These are phyloP conservation scores for Inga leiocalycina DNA, from an alignment of 306 rosid genomes.

Conservation along the genomic window DNA sequence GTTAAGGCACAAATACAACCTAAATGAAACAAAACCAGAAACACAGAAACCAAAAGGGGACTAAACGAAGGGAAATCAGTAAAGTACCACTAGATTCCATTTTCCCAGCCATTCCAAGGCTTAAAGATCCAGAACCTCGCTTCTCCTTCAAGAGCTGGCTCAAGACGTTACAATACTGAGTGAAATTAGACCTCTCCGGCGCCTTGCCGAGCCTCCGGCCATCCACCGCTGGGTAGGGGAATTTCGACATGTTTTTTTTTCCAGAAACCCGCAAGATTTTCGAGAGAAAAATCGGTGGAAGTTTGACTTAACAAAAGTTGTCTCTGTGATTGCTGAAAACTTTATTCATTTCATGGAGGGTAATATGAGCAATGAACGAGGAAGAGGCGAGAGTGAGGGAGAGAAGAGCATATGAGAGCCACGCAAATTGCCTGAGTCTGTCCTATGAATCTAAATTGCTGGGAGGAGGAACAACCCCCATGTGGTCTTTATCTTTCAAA, in stretches of 20 bases:
- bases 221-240: slow-evolving; percentile 30
- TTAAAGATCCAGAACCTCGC: slow-evolving; percentile 45
- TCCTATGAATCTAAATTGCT: slow-evolving; percentile 40
- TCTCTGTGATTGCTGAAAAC: neutral
- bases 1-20: neutral
- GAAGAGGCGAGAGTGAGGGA: neutral
- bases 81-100: slow-evolving; percentile 50
- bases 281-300: neutral
- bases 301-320: neutral
- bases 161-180: slow-evolving; percentile 72
- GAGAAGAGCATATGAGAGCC: slow-evolving; percentile 29
- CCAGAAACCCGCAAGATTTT: neutral
- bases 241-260: slow-evolving; percentile 25
- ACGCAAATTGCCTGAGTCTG: slow-evolving; percentile 25
- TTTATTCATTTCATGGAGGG: neutral
- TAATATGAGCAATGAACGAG: neutral
- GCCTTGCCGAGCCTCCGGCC: slow-evolving; percentile 45
- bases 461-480: slow-evolving; percentile 20
- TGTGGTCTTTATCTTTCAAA: slow-evolving; percentile 33
- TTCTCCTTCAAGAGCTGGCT: slow-evolving; percentile 82
- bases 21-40: neutral
- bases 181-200: slow-evolving; percentile 64
- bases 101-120: slow-evolving; percentile 39
- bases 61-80: neutral
- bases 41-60: neutral